Evolutionary conservation across 352 stramenopile species (phyloP), one percentile per base, ranked within the genome.

Genomic region (Globisporangium middletonii): DNA sequence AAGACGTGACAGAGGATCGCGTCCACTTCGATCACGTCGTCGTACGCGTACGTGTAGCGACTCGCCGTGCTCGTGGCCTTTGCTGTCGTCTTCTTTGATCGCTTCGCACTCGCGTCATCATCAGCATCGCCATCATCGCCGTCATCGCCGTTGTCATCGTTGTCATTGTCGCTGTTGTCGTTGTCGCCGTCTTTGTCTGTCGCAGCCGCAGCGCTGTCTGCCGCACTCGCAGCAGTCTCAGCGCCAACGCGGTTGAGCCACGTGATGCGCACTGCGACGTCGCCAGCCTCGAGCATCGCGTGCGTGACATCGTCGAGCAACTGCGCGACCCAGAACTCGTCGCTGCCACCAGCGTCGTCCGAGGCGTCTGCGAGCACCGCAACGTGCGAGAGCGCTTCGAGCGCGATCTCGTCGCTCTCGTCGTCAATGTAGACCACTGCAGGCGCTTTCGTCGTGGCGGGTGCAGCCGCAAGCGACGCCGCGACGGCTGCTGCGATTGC

Each of bases 1-100:
- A 73, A 87, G 3, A 91, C 75, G 53, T 90, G 78, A 44, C 83
- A 92, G 56, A 92, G 48, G 49, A 92, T 92, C 23, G 74, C 77
- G 38, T 76, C 65, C 9, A 90, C 79, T 35, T 78, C 69, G 19
- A 89, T 64, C 26, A 71, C 58, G 46, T 92, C 83, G 63, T 91
- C 71, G 51, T 77, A 86, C 19, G 75, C 77, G 30, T 71, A 67
- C 45, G 71, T 63, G 57, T 91, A 92, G 13, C 66, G 58, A 2
- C 55, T 46, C 42, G 33, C 4, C 9, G 33, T 5, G 33, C 33
- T 38, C 33, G 4, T 38, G 33, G 1, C 7, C 33, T 0, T 0
- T 38, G 33, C 33, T 38, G 12, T 38, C 7, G 33, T 38, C 33
- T 9, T 13, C 33, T 38, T 38, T 5, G 33, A 38, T 38, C 33